phyloP scores from a whole-genome alignment of 2,329 filamentous ascomycete genomes.

The Fusarium vanettenii region DNA sequence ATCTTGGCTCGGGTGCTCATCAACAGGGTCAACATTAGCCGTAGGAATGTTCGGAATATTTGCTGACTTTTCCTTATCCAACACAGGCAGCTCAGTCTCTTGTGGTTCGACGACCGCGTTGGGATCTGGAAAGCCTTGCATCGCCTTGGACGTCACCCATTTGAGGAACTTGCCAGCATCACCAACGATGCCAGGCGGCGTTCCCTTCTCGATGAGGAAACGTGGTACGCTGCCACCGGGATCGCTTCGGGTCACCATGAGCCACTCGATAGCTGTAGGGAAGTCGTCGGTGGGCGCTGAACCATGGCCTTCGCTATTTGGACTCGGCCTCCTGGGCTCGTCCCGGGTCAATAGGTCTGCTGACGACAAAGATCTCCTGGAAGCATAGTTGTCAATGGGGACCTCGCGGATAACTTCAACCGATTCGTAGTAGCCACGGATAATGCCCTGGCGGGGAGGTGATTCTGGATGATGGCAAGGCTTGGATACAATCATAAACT shows the following conservation, averaged over 20 bases:
- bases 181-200: slow-evolving; percentile 80
- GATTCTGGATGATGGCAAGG: slow-evolving; percentile 83
- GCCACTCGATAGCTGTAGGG: slow-evolving; percentile 78
- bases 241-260: slow-evolving; percentile 92
- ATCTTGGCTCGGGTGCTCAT: slow-evolving; percentile 36
- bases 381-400: slow-evolving; percentile 60
- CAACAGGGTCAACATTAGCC: slow-evolving; percentile 41
- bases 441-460: slow-evolving; percentile 76
- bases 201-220: slow-evolving; percentile 92
- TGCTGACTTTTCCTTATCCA: slow-evolving; percentile 3
- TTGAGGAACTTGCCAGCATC: slow-evolving; percentile 86
- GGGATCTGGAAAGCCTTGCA: slow-evolving; percentile 48
- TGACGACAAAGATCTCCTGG: slow-evolving; percentile 49
- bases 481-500: slow-evolving; percentile 89
- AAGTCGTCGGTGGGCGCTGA: slow-evolving; percentile 41
- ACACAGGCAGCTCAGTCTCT: slow-evolving; percentile 1
- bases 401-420: slow-evolving; percentile 92
- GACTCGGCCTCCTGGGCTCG: slow-evolving; percentile 40
- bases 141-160: slow-evolving; percentile 67
- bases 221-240: slow-evolving; percentile 88
- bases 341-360: slow-evolving; percentile 44
- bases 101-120: slow-evolving; percentile 9
- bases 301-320: slow-evolving; percentile 26
- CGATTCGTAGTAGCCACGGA: slow-evolving; percentile 89
- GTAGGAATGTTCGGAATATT: slow-evolving; percentile 45